Evolutionary conservation across 2,329 filamentous ascomycete species (phyloP), one percentile per base, ranked within the genome.

Genomic region (Colletotrichum sp.): DNA sequence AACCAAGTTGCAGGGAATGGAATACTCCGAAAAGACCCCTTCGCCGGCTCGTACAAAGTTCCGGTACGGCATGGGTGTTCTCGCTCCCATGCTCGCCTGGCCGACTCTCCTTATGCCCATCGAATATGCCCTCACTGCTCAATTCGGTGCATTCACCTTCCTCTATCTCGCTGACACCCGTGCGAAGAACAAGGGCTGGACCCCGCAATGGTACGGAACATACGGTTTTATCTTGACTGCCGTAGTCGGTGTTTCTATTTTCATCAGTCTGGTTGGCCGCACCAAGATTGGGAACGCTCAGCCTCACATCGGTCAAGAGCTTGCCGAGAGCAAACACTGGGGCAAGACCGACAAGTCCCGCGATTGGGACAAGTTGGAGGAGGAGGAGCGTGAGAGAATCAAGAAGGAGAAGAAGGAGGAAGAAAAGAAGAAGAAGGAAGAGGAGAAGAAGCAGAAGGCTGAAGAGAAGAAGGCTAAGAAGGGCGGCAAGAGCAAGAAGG

Each of bases 181-280:
- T 32, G 95, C 95, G 16, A 90, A 93, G 11, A 89, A 90, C 68
- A 88, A 89, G 55, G 96, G 96, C 78, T 97, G 94, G 93, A 93
- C 94, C 4, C 96, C 96, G 28, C 82, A 88, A 48, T 98, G 96
- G 96, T 98, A 98, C 84, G 90, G 89, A 75, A 94, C 93, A 66
- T 98, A 98, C 87, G 95, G 96, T 39, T 98, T 98, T 85, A 93
- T 98, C 11, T 89, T 98, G 80, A 98, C 96, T 3, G 96, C 96
- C 83, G 90, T 98, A 76, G 96, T 98, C 32, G 96, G 96, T 52
- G 88, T 91, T 59, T 93, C 94, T 77, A 96, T 98, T 79, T 92
- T 97, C 57, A 87, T 95, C 79, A 96, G 92, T 78, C 87, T 98
- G 79, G 90, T 98, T 77, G 95, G 95, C 55, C 92, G 96, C 77